These are phyloP conservation scores for Yamadazyma spencermartinsiae DNA, from an alignment of 1,139 yeast genomes.

Conservation along the genomic window DNA sequence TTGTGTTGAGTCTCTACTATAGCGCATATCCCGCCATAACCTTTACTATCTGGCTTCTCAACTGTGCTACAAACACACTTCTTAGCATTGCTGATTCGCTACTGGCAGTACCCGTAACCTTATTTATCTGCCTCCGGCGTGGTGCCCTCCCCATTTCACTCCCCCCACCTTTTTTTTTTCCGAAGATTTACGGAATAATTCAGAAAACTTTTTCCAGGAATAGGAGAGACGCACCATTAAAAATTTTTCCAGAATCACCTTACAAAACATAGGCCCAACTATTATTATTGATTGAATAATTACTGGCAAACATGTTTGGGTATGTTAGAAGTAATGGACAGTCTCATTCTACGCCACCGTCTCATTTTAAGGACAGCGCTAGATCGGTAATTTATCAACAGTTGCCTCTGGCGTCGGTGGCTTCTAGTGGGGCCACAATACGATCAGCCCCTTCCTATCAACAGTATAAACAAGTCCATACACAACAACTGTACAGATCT, in stretches of 20 bases:
- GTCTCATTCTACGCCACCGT: conserved; percentile 35
- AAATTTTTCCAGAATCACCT: conserved; percentile 1
- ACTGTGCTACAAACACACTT: too few species aligned
- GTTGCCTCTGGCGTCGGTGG: conserved; percentile 32
- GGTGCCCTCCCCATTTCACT: not conserved
- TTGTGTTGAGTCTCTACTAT: too few species aligned
- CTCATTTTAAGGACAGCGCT: conserved; percentile 46
- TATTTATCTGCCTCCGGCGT: too few species aligned
- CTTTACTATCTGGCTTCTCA: too few species aligned
- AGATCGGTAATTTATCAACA: conserved; percentile 50
- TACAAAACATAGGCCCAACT: too few species aligned
- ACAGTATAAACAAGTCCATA: conserved; percentile 14
- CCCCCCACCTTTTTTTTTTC: conserved; percentile 1
- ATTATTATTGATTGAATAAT: not conserved
- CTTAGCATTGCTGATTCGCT: too few species aligned
- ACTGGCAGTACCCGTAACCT: too few species aligned
- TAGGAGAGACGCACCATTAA: conserved; percentile 1
- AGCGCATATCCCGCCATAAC: too few species aligned
- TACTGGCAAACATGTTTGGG: conserved; percentile 32
- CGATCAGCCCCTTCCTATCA: conserved; percentile 22
- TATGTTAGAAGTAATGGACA: conserved; percentile 32
- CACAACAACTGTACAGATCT: conserved; percentile 22
- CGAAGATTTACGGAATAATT: conserved; percentile 8
- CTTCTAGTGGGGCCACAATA: conserved; percentile 15
- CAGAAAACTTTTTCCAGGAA: conserved; percentile 12